A percentile compares a stretch with the other conserved stretches of the same genome.
Evolutionary conservation across 805 yeast genomes (phyloP).

Genomic region (Metschnikowia orientalis): DNA sequence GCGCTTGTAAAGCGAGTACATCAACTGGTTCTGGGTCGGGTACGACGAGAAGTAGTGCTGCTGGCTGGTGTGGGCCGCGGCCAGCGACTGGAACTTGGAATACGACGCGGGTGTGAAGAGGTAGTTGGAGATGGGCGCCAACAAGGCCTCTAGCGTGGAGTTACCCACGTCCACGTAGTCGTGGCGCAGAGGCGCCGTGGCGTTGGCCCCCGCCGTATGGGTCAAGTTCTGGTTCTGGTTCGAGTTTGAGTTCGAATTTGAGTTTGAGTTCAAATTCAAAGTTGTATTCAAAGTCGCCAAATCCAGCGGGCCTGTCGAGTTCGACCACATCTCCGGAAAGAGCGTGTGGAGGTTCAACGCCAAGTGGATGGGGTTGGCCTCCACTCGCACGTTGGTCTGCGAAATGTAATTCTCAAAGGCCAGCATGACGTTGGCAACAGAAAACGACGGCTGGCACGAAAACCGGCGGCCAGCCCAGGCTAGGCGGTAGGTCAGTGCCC

Average conservation of each 20-base stretch:
- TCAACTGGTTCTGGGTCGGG: slow-evolving; percentile 28
- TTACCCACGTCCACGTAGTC: slow-evolving; percentile 23
- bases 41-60: slow-evolving; percentile 18
- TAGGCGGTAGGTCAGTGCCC: slow-evolving; percentile 12
- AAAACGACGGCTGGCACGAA: slow-evolving; percentile 28
- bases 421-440: slow-evolving; percentile 22
- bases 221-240: neutral
- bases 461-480: slow-evolving; percentile 27
- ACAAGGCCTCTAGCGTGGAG: slow-evolving; percentile 25
- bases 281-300: neutral
- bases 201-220: neutral
- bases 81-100: slow-evolving; percentile 1
- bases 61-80: neutral
- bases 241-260: neutral
- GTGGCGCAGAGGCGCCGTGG: slow-evolving; percentile 2
- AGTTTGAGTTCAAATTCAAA: neutral
- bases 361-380: slow-evolving; percentile 32
- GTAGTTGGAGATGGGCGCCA: slow-evolving; percentile 17
- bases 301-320: too few species aligned
- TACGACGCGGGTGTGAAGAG: slow-evolving; percentile 27
- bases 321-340: too few species aligned
- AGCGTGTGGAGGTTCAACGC: slow-evolving; percentile 26
- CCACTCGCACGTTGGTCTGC: slow-evolving; percentile 29
- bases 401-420: slow-evolving; percentile 18
- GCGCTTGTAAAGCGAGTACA: slow-evolving; percentile 26